phyloP scores from a whole-genome alignment of 2,329 filamentous ascomycete species.

The Monilinia laxa region DNA sequence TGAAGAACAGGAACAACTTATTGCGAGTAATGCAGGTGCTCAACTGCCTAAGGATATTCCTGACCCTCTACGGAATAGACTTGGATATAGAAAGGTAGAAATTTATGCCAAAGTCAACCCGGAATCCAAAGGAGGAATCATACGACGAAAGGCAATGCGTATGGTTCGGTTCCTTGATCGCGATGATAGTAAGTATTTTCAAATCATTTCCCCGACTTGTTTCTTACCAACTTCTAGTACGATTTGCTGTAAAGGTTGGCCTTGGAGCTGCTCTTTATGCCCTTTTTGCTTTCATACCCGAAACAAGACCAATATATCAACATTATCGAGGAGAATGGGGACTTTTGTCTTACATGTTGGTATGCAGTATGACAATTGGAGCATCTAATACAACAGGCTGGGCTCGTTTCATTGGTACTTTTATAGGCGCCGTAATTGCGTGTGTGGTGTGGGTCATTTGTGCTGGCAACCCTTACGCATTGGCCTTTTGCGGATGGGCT shows the following conservation, averaged over 20 bases:
- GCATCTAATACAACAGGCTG: constrained; percentile 91
- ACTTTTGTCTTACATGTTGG: constrained; percentile 93
- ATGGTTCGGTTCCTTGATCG: constrained; percentile 56
- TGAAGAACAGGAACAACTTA: constrained; percentile 37
- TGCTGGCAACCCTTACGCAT: constrained; percentile 67
- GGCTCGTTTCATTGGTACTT: constrained; percentile 82
- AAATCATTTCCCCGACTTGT: constrained; percentile 29
- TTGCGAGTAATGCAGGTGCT: constrained; percentile 26
- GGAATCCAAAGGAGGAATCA: constrained; percentile 20
- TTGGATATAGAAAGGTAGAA: constrained; percentile 30
- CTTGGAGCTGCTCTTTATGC: constrained; percentile 87
- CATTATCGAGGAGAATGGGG: constrained; percentile 97
- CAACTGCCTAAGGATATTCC: constrained; percentile 34
- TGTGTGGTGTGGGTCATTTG: constrained; percentile 76
- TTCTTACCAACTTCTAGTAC: constrained; percentile 42
- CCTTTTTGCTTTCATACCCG: constrained; percentile 78
- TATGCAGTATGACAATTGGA: constrained; percentile 96
- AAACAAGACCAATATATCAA: constrained; percentile 75
- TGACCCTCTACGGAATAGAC: constrained; percentile 22
- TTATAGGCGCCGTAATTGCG: constrained; percentile 75
- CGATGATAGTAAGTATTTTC: constrained; percentile 56
- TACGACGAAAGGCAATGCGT: constrained; percentile 51
- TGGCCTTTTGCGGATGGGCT: constrained; percentile 80
- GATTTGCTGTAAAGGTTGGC: constrained; percentile 90
- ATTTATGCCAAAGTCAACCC: constrained; percentile 23